A percentile compares a stretch with the other conserved stretches of the same genome.
Conservation (phyloP, 2,329 filamentous ascomycete genomes). For the Colletotrichum coccodes region DNA sequence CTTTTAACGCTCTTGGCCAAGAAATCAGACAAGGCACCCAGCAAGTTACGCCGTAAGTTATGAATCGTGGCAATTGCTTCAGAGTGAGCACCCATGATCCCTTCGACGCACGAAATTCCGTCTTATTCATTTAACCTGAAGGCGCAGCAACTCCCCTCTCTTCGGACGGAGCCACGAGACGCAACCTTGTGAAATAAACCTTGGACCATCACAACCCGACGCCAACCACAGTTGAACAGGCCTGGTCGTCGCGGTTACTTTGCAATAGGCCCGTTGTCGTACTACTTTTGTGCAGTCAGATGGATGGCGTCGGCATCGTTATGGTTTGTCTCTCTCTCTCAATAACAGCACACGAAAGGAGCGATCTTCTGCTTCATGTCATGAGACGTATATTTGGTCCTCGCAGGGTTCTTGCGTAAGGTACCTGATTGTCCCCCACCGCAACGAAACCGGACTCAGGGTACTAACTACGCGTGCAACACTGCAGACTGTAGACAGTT, state of each 20-base stretch:
- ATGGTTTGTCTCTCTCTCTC: neutral
- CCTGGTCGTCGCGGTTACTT: neutral
- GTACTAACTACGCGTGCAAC: neutral
- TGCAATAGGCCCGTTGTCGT: neutral
- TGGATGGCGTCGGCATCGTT: neutral
- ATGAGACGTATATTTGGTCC: neutral
- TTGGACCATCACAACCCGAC: neutral
- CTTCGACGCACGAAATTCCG: neutral
- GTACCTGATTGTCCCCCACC: neutral
- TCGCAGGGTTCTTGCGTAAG: neutral
- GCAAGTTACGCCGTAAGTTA: neutral
- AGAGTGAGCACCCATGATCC: neutral
- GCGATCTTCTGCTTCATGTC: neutral
- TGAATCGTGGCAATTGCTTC: neutral
- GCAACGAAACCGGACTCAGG: neutral
- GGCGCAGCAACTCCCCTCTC: neutral
- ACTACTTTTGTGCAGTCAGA: neutral
- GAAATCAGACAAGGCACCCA: neutral
- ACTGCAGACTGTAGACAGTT: too few relatives aligned
- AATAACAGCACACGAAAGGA: neutral
- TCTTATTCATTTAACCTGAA: neutral
- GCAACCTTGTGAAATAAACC: neutral
- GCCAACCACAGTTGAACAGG: neutral
- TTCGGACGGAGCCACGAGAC: constrained; percentile 12
- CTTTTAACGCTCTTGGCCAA: neutral